Base-by-base conservation (phyloP, 192 early-diverging fungal species). In the Linnemannia hyalina region DNA sequence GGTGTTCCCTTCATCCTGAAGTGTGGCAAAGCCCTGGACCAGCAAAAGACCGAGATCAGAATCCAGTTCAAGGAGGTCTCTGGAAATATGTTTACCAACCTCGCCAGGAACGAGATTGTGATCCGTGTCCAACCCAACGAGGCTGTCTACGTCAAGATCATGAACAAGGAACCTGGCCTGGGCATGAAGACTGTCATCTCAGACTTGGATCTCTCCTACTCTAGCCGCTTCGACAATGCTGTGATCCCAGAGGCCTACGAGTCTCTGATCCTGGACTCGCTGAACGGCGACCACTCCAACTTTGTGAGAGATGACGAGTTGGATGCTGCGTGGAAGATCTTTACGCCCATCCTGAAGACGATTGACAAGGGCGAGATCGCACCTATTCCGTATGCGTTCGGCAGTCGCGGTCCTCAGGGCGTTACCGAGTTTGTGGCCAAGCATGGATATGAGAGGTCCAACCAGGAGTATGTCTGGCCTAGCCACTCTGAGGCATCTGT, bases 231-330 rank as follows among this genome's bases (percentile, higher is more conserved):
- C 90, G 91, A 93, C 73, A 95, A 96, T 73, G 77, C 95, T 54
- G 93, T 94, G 89, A 99, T 99, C 87, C 98, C 98, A 44, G 98
- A 99, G 83, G 98, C 98, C 7, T 99, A 99, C 84, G 97, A 98
- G 75, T 93, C 97, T 32, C 90, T 99, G 63, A 96, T 99, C 76
- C 90, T 99, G 42, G 98, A 99, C 77, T 94, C 95, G 23, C 88
- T 99, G 42, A 94, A 94, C 68, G 97, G 96, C 44, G 98, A 98
- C 81, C 97, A 99, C 87, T 95, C 95, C 73, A 98, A 98, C 93
- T 98, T 99, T 95, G 96, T 98, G 40, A 92, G 96, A 57, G 92
- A 94, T 80, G 96, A 97, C 88, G 97, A 98, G 91, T 90, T 99
- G 29, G 97, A 97, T 82, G 96, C 94, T 76, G 97, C 98, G 7